These are phyloP conservation scores for Selaginella tamariscina DNA, from an alignment of 75 land plant species.

Conservation along the genomic window DNA sequence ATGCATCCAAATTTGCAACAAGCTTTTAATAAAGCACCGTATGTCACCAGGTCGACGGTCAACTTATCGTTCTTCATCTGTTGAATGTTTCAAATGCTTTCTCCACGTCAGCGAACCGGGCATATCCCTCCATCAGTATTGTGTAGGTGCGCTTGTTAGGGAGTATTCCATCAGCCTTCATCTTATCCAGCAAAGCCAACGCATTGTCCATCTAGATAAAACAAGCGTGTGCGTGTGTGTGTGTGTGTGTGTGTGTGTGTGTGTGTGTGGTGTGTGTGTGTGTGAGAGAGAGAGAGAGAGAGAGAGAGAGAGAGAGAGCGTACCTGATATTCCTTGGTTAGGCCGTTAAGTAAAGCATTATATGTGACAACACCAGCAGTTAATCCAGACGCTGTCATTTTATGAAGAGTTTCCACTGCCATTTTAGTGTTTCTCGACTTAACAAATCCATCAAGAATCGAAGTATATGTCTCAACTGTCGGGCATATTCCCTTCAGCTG, in stretches of 20 bases:
- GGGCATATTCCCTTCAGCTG: slow-evolving; percentile 48
- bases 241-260: no score
- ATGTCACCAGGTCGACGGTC: slow-evolving; percentile 55
- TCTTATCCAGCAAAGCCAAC: slow-evolving; percentile 57
- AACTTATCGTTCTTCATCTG: slow-evolving; percentile 67
- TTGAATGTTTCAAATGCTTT: slow-evolving; percentile 78
- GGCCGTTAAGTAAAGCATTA: slow-evolving; percentile 76
- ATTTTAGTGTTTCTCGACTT: slow-evolving; percentile 54
- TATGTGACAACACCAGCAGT: slow-evolving; percentile 75
- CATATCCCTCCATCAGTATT: slow-evolving; percentile 95
- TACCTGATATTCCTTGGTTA: slow-evolving; percentile 72
- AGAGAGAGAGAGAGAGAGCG: background rate
- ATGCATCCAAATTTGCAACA: slow-evolving; percentile 96
- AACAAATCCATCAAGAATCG: slow-evolving; percentile 73
- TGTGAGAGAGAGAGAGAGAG: no score
- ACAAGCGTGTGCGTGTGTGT: no score
- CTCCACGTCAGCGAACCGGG: slow-evolving; percentile 75
- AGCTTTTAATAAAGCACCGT: slow-evolving; percentile 82
- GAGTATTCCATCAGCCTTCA: slow-evolving; percentile 58
- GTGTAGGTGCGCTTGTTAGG: slow-evolving; percentile 91
- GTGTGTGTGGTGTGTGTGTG: no score
- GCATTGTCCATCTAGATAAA: slow-evolving; percentile 71
- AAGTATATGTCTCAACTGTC: slow-evolving; percentile 63
- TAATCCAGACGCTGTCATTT: slow-evolving; percentile 77
- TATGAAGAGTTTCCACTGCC: slow-evolving; percentile 51